These are phyloP conservation scores for Nicotiana undulata DNA, from an alignment of 257 asterid genomes.

Conservation along the genomic window DNA sequence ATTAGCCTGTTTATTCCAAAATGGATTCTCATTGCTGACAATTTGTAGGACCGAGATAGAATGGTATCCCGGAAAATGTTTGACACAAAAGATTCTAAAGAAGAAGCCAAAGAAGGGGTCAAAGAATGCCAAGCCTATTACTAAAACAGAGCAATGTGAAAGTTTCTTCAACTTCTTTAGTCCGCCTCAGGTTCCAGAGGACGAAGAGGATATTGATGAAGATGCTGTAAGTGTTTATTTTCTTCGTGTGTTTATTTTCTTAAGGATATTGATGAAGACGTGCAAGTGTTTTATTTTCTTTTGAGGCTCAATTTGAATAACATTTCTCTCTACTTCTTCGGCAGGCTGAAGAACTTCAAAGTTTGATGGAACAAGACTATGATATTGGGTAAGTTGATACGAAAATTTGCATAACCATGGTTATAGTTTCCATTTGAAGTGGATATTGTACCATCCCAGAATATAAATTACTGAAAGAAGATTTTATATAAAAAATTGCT, in stretches of 20 bases:
- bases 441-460: background rate
- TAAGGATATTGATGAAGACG: conserved; percentile 34
- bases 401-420: background rate
- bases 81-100: conserved; percentile 20
- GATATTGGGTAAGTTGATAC: conserved; percentile 59
- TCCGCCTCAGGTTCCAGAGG: conserved; percentile 21
- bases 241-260: background rate
- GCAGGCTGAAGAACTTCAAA: conserved; percentile 86
- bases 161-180: conserved; percentile 26
- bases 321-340: background rate
- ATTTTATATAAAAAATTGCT: background rate
- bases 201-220: conserved; percentile 62
- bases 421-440: background rate
- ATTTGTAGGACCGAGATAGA: conserved; percentile 18
- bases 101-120: conserved; percentile 88
- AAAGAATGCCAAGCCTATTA: conserved; percentile 46
- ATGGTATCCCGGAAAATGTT: conserved; percentile 18
- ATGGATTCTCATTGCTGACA: background rate
- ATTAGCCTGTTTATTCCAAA: background rate
- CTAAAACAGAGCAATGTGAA: conserved; percentile 18
- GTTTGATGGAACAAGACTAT: conserved; percentile 85
- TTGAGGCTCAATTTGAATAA: background rate
- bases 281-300: conserved; percentile 20
- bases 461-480: background rate
- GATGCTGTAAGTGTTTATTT: conserved; percentile 15